These are phyloP conservation scores for Diaporthe citrichinensis DNA, from an alignment of 2,329 filamentous ascomycete species.

Conservation along the genomic window DNA sequence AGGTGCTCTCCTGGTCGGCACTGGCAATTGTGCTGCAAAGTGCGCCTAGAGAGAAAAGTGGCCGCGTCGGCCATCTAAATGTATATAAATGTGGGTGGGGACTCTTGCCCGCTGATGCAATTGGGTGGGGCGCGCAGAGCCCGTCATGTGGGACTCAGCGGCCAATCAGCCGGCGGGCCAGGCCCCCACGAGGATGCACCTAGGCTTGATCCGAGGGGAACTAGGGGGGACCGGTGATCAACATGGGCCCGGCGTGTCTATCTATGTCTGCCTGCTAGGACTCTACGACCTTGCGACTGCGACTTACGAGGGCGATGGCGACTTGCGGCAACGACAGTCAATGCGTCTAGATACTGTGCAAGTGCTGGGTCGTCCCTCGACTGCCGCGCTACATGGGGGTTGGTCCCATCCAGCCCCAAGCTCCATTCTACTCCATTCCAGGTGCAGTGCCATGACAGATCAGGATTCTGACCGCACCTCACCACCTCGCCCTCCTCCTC, in stretches of 20 bases:
- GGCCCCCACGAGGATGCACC: slow-evolving; percentile 32
- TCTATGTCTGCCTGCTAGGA: background rate
- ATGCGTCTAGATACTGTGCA: background rate
- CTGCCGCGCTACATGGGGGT: background rate
- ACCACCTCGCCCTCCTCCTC: background rate
- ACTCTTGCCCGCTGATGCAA: slow-evolving; percentile 22
- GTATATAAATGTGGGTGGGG: slow-evolving; percentile 23
- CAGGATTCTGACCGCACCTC: slow-evolving; percentile 2
- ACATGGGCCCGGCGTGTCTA: background rate
- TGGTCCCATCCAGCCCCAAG: background rate
- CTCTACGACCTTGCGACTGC: background rate
- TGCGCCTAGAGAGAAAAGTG: slow-evolving; percentile 8
- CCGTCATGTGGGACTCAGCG: slow-evolving; percentile 38
- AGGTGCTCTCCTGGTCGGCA: background rate
- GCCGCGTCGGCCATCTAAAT: background rate
- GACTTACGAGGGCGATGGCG: background rate
- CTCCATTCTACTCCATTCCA: background rate
- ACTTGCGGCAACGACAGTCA: slow-evolving; percentile 5
- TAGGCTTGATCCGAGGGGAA: slow-evolving; percentile 36
- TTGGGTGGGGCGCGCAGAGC: slow-evolving; percentile 35
- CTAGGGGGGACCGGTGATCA: slow-evolving; percentile 29
- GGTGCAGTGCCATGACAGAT: background rate
- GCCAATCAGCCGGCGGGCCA: slow-evolving; percentile 32
- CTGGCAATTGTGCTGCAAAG: background rate
- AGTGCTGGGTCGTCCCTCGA: background rate